Percentiles rank a stretch among this genome's conserved stretches.
Conservation (phyloP, 2,329 filamentous ascomycete species). For the Lecanoromycetidae sp. region DNA sequence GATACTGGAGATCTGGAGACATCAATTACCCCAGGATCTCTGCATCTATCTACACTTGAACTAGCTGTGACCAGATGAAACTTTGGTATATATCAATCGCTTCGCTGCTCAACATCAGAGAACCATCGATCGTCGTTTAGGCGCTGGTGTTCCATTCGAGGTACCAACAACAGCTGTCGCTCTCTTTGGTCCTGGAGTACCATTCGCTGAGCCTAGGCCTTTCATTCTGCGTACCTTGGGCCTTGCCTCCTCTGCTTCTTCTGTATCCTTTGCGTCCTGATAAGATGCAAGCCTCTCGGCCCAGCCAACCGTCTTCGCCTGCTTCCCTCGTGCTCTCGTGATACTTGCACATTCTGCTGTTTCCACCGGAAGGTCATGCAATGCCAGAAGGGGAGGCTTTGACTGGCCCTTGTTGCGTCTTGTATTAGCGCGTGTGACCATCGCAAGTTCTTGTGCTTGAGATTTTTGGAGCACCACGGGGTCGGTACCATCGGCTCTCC, state of each 20-base stretch:
- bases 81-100: neutral
- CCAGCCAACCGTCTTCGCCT: constrained; percentile 31
- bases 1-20: neutral
- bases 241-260: constrained; percentile 14
- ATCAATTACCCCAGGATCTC: neutral
- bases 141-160: constrained; percentile 16
- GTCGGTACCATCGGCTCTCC: constrained; percentile 31
- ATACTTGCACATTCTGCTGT: constrained; percentile 2
- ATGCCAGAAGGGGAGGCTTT: constrained; percentile 31
- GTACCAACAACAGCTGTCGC: constrained; percentile 10
- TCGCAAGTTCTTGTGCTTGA: constrained; percentile 37
- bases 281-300: constrained; percentile 36
- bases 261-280: constrained; percentile 25
- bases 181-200: constrained; percentile 15
- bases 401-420: constrained; percentile 39
- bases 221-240: constrained; percentile 15
- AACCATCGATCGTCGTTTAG: constrained; percentile 13
- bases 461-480: constrained; percentile 36
- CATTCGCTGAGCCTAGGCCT: constrained; percentile 11
- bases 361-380: constrained; percentile 32
- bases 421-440: constrained; percentile 37
- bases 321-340: constrained; percentile 20
- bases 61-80: neutral
- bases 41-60: neutral
- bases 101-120: neutral